phyloP scores from a whole-genome alignment of 352 stramenopile genomes.

The Phytophthora hibernalis region DNA sequence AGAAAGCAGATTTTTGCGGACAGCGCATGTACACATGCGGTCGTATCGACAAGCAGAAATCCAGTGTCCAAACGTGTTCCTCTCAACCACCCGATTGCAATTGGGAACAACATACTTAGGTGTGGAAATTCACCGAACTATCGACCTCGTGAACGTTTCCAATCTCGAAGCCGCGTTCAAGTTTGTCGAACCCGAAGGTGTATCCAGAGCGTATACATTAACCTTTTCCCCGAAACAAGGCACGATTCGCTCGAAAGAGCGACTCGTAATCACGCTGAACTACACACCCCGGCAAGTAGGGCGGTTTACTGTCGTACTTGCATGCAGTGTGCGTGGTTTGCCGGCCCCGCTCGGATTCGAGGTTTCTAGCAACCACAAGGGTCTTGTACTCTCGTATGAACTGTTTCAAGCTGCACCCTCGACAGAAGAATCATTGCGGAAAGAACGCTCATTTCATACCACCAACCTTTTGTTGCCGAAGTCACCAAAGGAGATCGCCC shows the following conservation, averaged over 20 bases:
- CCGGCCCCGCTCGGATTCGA: slow-evolving; percentile 68
- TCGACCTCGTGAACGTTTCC: slow-evolving; percentile 82
- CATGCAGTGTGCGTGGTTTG: slow-evolving; percentile 70
- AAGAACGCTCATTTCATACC: slow-evolving; percentile 1
- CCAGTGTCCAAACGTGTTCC: slow-evolving; percentile 77
- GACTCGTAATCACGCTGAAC: slow-evolving; percentile 47
- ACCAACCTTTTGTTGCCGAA: slow-evolving; percentile 27
- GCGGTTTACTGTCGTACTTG: slow-evolving; percentile 59
- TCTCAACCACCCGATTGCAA: slow-evolving; percentile 54
- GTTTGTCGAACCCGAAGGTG: slow-evolving; percentile 70
- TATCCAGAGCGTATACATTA: slow-evolving; percentile 55
- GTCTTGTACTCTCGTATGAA: slow-evolving; percentile 83
- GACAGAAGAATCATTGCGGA: not conserved
- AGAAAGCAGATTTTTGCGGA: slow-evolving; percentile 39
- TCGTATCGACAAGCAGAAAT: slow-evolving; percentile 75
- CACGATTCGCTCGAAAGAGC: slow-evolving; percentile 69
- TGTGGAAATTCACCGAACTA: slow-evolving; percentile 48
- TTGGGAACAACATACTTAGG: slow-evolving; percentile 77
- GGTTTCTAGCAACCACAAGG: slow-evolving; percentile 71
- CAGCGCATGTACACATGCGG: not conserved
- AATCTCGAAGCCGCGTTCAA: slow-evolving; percentile 82
- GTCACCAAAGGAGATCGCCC: slow-evolving; percentile 49
- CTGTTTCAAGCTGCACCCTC: slow-evolving; percentile 33
- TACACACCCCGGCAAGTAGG: slow-evolving; percentile 71
- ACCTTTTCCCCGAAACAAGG: slow-evolving; percentile 56